These are phyloP conservation scores for Aquanectria penicillioides DNA, from an alignment of 2,329 filamentous ascomycete species.

Conservation along the genomic window DNA sequence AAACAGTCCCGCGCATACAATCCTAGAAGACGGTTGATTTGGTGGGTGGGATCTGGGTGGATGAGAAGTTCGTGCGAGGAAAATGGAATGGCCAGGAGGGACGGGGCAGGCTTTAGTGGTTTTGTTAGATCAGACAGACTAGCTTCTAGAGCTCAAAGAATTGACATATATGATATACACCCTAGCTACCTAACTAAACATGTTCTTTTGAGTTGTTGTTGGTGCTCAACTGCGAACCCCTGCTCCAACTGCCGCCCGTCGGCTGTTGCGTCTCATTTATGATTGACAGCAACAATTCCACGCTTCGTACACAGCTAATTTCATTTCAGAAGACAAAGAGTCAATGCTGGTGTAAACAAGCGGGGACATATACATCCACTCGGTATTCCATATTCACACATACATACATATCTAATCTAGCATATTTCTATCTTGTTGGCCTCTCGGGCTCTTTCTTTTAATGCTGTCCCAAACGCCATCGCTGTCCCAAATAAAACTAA, in stretches of 20 bases:
- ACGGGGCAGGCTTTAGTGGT: not conserved
- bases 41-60: slow-evolving; percentile 6
- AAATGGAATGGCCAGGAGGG: slow-evolving; percentile 1
- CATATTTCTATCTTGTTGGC: not conserved
- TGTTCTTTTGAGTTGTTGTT: too few species aligned
- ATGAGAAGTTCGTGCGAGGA: not conserved
- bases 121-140: slow-evolving; percentile 24
- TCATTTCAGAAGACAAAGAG: too few species aligned
- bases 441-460: not conserved
- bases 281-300: too few species aligned
- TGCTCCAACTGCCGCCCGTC: too few species aligned
- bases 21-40: slow-evolving; percentile 2
- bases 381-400: too few species aligned
- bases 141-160: slow-evolving; percentile 13
- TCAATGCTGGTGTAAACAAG: too few species aligned
- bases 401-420: not conserved
- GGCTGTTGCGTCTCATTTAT: too few species aligned
- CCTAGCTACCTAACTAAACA: too few species aligned
- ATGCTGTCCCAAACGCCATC: slow-evolving; percentile 12
- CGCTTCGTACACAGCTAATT: too few species aligned
- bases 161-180: slow-evolving; percentile 13
- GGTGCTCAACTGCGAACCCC: too few species aligned
- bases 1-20: slow-evolving; percentile 33
- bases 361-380: not conserved
- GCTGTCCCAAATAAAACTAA: not conserved